A percentile compares a stretch with the other conserved stretches of the same genome.
Evolutionary conservation across 1,284 basidiomycete species (phyloP).

Genomic region (Mycena sp.): DNA sequence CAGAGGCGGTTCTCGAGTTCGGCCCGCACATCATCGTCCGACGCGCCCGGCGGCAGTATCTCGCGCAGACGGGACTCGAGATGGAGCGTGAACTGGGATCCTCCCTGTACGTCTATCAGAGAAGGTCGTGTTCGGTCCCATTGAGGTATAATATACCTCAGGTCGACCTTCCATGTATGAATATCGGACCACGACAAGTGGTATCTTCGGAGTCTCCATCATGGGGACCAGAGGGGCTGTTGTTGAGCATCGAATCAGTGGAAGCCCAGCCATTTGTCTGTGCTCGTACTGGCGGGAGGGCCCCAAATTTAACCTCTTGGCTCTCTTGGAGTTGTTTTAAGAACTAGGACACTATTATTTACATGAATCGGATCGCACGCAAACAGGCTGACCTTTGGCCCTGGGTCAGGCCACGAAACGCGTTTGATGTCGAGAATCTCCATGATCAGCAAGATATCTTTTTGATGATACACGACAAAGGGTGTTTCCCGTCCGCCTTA

Average conservation of each 20-base stretch:
- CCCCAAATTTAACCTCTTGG: conserved; percentile 31
- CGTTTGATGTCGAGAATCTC: conserved; percentile 35
- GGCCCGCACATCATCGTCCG: conserved; percentile 22
- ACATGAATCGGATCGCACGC: background rate
- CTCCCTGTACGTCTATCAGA: conserved; percentile 14
- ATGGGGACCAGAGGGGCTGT: conserved; percentile 33
- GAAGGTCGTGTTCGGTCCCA: background rate
- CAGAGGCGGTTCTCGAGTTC: conserved; percentile 29
- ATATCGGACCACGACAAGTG: conserved; percentile 32
- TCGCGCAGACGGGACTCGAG: conserved; percentile 28
- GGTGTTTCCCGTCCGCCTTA: conserved; percentile 27
- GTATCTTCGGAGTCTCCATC: conserved; percentile 34
- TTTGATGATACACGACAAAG: conserved; percentile 23
- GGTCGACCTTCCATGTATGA: conserved; percentile 32
- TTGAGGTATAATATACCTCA: conserved; percentile 2
- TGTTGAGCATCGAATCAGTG: background rate
- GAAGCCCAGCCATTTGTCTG: background rate
- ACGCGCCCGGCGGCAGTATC: conserved; percentile 18
- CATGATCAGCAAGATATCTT: conserved; percentile 25
- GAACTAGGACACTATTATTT: conserved; percentile 5
- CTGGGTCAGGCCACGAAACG: conserved; percentile 31
- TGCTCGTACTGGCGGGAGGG: conserved; percentile 20
- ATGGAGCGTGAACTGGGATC: conserved; percentile 32
- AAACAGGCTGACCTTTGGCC: conserved; percentile 12
- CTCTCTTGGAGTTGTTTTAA: conserved; percentile 25